These are phyloP conservation scores for Inosperma sp. DNA, from an alignment of 768 basidiomycete genomes.

Conservation along the genomic window DNA sequence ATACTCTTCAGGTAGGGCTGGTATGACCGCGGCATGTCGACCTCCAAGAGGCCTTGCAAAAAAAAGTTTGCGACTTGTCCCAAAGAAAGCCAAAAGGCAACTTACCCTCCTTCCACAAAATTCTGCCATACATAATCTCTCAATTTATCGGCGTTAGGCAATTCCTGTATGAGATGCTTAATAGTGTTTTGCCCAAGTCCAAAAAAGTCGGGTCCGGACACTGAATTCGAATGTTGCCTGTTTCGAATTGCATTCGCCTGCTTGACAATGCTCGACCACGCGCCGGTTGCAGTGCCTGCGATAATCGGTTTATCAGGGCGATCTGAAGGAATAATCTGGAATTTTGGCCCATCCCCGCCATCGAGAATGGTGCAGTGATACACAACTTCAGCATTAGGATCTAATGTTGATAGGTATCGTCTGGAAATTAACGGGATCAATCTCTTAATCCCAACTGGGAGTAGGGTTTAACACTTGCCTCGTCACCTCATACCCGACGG, in stretches of 20 bases:
- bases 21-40: conserved; percentile 76
- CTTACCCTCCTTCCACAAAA: conserved; percentile 82
- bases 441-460: neutral
- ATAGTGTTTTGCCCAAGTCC: conserved; percentile 84
- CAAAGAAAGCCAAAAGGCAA: conserved; percentile 22
- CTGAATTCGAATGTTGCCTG: conserved; percentile 79
- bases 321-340: conserved; percentile 76
- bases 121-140: conserved; percentile 85
- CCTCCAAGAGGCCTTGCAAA: conserved; percentile 63
- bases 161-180: conserved; percentile 85
- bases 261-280: conserved; percentile 80
- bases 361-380: conserved; percentile 84
- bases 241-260: conserved; percentile 78
- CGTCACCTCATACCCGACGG: conserved; percentile 80
- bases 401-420: conserved; percentile 72
- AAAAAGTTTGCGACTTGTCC: neutral
- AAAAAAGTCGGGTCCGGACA: conserved; percentile 87
- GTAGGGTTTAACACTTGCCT: conserved; percentile 41
- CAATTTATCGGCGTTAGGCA: conserved; percentile 65
- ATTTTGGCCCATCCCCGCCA: conserved; percentile 81
- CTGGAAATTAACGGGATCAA: conserved; percentile 32
- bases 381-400: conserved; percentile 61
- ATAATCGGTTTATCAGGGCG: conserved; percentile 66
- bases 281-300: conserved; percentile 84
- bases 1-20: conserved; percentile 73